Evolutionary conservation across 306 rosid genomes (phyloP).

Genomic region (Astragalus membranaceus): DNA sequence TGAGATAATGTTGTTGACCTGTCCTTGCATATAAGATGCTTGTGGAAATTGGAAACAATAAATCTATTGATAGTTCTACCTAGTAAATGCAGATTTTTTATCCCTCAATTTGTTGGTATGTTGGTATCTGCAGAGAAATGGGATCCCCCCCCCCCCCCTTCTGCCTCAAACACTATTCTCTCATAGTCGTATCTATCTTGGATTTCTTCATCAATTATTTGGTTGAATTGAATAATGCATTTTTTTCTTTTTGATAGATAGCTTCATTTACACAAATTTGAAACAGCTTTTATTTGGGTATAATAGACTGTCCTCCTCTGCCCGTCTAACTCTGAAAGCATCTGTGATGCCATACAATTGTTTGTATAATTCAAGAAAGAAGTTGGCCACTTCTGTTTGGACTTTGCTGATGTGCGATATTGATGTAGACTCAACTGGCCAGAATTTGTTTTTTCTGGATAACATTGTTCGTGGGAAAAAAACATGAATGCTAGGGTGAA

Average conservation of each 20-base stretch:
- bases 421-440: background rate
- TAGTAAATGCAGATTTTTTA: background rate
- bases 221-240: background rate
- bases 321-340: background rate
- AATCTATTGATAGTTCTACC: background rate
- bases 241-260: background rate
- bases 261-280: background rate
- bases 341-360: background rate
- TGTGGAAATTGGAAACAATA: background rate
- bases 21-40: background rate
- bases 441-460: too few relatives aligned
- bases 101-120: background rate
- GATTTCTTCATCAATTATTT: background rate
- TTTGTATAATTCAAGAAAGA: background rate
- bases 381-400: background rate
- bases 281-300: background rate
- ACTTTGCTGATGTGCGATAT: too few relatives aligned
- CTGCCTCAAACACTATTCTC: background rate
- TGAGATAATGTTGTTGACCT: background rate
- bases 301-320: background rate
- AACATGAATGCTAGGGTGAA: too few relatives aligned
- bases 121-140: background rate
- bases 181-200: background rate
- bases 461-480: too few relatives aligned
- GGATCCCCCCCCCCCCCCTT: background rate